These are phyloP conservation scores for Pyrenula aspistea DNA, from an alignment of 495 filamentous ascomycete species.

Conservation along the genomic window DNA sequence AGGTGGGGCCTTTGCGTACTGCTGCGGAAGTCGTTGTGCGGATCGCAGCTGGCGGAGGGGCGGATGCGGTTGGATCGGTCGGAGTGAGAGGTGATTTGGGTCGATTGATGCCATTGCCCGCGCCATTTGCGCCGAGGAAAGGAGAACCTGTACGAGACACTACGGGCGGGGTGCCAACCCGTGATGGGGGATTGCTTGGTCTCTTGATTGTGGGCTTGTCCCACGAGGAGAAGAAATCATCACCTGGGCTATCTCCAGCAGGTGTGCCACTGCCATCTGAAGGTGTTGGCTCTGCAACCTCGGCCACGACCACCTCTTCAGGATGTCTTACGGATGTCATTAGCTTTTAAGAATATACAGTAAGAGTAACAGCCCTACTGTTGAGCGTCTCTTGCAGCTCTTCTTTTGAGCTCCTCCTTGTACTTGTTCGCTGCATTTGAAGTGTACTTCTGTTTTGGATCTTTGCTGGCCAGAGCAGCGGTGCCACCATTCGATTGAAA, in stretches of 20 bases:
- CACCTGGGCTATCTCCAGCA: conserved; percentile 56
- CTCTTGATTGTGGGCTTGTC: conserved; percentile 96
- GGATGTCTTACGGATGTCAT: conserved; percentile 51
- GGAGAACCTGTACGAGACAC: conserved; percentile 77
- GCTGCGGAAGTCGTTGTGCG: conserved; percentile 64
- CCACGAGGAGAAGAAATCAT: conserved; percentile 98
- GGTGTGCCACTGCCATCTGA: conserved; percentile 58
- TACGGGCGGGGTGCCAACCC: conserved; percentile 78
- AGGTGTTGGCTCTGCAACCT: conserved; percentile 46
- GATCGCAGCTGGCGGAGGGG: conserved; percentile 44
- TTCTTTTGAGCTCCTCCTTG: conserved; percentile 83
- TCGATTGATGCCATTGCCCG: conserved; percentile 58
- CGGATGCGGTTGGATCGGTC: conserved; percentile 32
- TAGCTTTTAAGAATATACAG: conserved; percentile 7
- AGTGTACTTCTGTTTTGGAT: conserved; percentile 92
- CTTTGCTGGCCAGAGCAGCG: conserved; percentile 87
- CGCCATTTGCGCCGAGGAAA: conserved; percentile 63
- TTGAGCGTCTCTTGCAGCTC: conserved; percentile 66
- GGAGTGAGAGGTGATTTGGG: conserved; percentile 71
- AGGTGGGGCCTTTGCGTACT: conserved; percentile 56
- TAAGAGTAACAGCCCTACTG: conserved; percentile 38
- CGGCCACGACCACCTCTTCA: conserved; percentile 73
- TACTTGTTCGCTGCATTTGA: conserved; percentile 85
- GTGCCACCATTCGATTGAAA: conserved; percentile 93
- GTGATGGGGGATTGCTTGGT: conserved; percentile 84